phyloP scores from a whole-genome alignment of 1,284 basidiomycete species.

The Ganoderma multipileum region DNA sequence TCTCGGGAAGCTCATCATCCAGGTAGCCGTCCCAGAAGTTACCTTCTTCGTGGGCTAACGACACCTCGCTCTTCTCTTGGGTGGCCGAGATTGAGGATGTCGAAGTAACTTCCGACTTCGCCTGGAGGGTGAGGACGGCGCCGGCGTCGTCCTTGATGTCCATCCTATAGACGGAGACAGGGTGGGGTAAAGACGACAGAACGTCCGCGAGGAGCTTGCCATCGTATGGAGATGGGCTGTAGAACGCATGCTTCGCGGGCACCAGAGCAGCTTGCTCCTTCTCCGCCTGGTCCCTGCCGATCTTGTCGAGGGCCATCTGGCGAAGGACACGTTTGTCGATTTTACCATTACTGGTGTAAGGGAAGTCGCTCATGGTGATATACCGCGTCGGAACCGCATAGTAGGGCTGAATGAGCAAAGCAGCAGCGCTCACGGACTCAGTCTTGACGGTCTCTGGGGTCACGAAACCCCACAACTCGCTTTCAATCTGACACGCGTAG shows the following conservation, averaged over 20 bases:
- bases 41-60: slow-evolving; percentile 36
- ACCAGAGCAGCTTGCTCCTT: slow-evolving; percentile 29
- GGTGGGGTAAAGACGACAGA: slow-evolving; percentile 27
- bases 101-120: slow-evolving; percentile 5
- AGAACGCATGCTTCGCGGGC: slow-evolving; percentile 31
- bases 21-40: slow-evolving; percentile 58
- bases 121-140: slow-evolving; percentile 22
- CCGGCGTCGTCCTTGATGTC: slow-evolving; percentile 23
- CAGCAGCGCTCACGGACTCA: slow-evolving; percentile 50
- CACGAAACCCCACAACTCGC: slow-evolving; percentile 61
- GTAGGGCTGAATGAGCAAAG: slow-evolving; percentile 60
- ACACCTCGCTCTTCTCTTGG: slow-evolving; percentile 23
- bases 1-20: slow-evolving; percentile 56
- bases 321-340: slow-evolving; percentile 59
- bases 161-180: slow-evolving; percentile 32
- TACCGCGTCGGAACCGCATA: slow-evolving; percentile 62
- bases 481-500: slow-evolving; percentile 42
- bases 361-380: slow-evolving; percentile 51
- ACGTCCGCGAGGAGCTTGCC: slow-evolving; percentile 33
- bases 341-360: slow-evolving; percentile 55
- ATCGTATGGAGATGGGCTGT: slow-evolving; percentile 33
- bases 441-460: slow-evolving; percentile 50
- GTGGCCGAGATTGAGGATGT: slow-evolving; percentile 17
- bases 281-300: slow-evolving; percentile 22
- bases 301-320: slow-evolving; percentile 46